A percentile compares a stretch with the other conserved stretches of the same genome.
phyloP scores from a whole-genome alignment of 225 moss, liverwort and hornwort genomes.

The Physcomitrium patens region DNA sequence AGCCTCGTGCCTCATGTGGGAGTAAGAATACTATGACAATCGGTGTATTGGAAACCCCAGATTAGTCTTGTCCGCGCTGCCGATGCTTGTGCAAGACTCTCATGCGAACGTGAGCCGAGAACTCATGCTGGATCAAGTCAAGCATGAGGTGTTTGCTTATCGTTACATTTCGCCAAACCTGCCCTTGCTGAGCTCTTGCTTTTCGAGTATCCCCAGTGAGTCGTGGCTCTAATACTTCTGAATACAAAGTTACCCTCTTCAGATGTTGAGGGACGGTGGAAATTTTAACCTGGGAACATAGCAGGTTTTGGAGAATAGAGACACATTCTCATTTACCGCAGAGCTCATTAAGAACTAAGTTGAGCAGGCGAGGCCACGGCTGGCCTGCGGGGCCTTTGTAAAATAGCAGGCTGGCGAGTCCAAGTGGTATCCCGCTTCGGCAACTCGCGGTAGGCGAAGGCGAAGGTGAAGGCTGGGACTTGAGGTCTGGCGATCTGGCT shows the following conservation, averaged over 20 bases:
- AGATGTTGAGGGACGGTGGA: not conserved
- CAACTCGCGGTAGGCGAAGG: slow-evolving; percentile 18
- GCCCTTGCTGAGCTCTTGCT: no score
- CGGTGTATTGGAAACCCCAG: no score
- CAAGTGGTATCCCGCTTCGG: slow-evolving; percentile 22
- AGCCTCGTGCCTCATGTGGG: no score
- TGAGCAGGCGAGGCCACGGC: slow-evolving; percentile 15
- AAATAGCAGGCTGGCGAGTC: slow-evolving; percentile 31
- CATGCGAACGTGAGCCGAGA: no score
- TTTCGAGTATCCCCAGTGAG: no score
- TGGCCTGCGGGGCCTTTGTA: not conserved
- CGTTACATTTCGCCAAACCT: no score
- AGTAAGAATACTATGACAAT: no score
- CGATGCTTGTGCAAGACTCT: no score
- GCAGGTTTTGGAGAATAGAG: no score
- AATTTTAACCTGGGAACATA: not conserved
- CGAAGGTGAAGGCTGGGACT: slow-evolving; percentile 19
- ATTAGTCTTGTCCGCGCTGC: no score
- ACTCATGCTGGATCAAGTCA: no score
- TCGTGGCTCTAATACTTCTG: not conserved
- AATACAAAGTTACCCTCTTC: not conserved
- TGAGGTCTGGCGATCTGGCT: slow-evolving; percentile 25
- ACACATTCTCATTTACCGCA: not conserved
- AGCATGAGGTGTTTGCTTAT: no score
- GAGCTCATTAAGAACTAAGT: not conserved